A percentile compares a stretch with the other conserved stretches of the same genome.
Evolutionary conservation across 805 yeast genomes (phyloP).

Genomic region (Cyberlindnera mycetangii): DNA sequence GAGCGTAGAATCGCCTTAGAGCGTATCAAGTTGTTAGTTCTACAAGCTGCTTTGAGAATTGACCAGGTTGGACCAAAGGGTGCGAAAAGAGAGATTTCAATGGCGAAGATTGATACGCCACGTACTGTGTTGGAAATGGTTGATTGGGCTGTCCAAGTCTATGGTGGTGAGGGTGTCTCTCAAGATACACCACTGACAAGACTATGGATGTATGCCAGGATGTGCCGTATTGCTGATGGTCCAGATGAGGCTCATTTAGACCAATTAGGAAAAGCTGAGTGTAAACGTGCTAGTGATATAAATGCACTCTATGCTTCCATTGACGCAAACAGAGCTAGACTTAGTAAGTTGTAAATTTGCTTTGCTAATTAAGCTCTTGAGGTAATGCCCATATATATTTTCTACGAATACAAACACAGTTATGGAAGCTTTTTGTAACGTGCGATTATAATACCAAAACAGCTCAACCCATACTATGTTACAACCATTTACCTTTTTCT

Average conservation of each 20-base stretch:
- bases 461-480: neutral
- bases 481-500: neutral
- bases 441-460: neutral
- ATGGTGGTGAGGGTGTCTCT: conserved; percentile 63
- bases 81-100: conserved; percentile 56
- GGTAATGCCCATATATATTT: neutral
- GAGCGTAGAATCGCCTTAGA: conserved; percentile 52
- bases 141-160: conserved; percentile 63
- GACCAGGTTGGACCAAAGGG: conserved; percentile 50
- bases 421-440: neutral
- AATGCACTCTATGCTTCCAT: conserved; percentile 32
- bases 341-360: conserved; percentile 15
- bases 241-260: conserved; percentile 65
- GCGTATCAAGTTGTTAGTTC: conserved; percentile 50
- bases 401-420: neutral
- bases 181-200: conserved; percentile 59
- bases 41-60: conserved; percentile 59
- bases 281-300: conserved; percentile 35
- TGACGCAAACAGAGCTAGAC: conserved; percentile 18
- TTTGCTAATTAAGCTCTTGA: too few species aligned
- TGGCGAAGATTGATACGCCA: conserved; percentile 64
- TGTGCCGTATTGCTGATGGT: conserved; percentile 64
- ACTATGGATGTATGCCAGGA: conserved; percentile 49
- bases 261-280: conserved; percentile 51
- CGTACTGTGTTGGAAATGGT: conserved; percentile 46